Conservation (phyloP, 2,329 filamentous ascomycete genomes). For the Aspergillus pseudoterreus region DNA sequence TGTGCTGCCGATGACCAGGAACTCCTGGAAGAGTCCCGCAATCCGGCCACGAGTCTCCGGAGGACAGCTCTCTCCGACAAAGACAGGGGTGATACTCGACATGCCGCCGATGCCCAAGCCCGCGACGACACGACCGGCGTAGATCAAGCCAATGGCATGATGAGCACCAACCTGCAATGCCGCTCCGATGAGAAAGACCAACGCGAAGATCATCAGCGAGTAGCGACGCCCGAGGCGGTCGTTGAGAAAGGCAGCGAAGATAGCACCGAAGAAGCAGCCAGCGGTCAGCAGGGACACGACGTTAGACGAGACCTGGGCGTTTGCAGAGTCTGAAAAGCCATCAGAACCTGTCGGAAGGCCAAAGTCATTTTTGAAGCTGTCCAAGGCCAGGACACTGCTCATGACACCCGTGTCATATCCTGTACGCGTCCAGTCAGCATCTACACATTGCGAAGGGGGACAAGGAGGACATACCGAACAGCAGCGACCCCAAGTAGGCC, state of each 20-base stretch:
- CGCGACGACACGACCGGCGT: slow-evolving; percentile 35
- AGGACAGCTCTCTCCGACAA: slow-evolving; percentile 34
- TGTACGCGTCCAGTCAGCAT: slow-evolving; percentile 5
- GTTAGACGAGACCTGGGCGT: slow-evolving; percentile 37
- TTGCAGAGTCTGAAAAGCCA: slow-evolving; percentile 30
- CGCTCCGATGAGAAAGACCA: slow-evolving; percentile 34
- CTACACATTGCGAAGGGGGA: not conserved
- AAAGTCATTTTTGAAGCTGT: slow-evolving; percentile 40
- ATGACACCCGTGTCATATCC: slow-evolving; percentile 44
- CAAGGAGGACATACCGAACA: slow-evolving; percentile 34
- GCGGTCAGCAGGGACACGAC: slow-evolving; percentile 37
- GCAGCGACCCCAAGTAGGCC: slow-evolving; percentile 42
- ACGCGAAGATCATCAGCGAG: slow-evolving; percentile 31
- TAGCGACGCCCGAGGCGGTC: slow-evolving; percentile 34
- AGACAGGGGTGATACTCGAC: slow-evolving; percentile 37
- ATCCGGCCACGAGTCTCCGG: slow-evolving; percentile 31
- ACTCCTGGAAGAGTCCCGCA: slow-evolving; percentile 36
- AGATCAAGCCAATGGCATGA: slow-evolving; percentile 31
- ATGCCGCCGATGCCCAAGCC: slow-evolving; percentile 37
- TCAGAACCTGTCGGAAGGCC: slow-evolving; percentile 30
- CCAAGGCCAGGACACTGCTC: slow-evolving; percentile 38
- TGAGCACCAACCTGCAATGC: slow-evolving; percentile 31
- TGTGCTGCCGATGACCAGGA: slow-evolving; percentile 42
- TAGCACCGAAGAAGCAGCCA: slow-evolving; percentile 39
- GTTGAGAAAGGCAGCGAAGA: slow-evolving; percentile 32